A percentile compares a stretch with the other conserved stretches of the same genome.
Evolutionary conservation across 352 stramenopile species (phyloP).

Genomic region (Globisporangium spinosum): DNA sequence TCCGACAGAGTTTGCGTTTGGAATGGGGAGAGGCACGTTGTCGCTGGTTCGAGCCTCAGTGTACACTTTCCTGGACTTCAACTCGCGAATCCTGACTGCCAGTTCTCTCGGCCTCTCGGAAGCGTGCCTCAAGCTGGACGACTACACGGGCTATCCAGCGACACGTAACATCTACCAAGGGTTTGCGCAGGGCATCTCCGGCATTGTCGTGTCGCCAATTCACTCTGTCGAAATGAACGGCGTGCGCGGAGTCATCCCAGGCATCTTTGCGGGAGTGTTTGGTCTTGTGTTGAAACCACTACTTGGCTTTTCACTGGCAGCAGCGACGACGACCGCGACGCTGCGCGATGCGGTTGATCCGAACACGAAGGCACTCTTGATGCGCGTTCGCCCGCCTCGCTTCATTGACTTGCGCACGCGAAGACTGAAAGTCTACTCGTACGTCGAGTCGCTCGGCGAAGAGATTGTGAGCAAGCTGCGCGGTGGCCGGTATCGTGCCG

Average conservation of each 20-base stretch:
- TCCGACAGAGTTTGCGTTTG: conserved; percentile 72
- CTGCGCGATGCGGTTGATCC: conserved; percentile 76
- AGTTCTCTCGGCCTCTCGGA: conserved; percentile 80
- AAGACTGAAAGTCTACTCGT: conserved; percentile 81
- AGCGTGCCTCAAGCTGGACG: conserved; percentile 81
- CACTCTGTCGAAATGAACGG: conserved; percentile 80
- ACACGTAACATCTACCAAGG: conserved; percentile 87
- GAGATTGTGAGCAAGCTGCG: conserved; percentile 82
- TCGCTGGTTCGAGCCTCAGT: conserved; percentile 80
- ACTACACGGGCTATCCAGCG: conserved; percentile 84
- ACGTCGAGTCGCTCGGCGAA: conserved; percentile 84
- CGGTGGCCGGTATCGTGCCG: conserved; percentile 65
- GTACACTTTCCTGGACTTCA: conserved; percentile 87
- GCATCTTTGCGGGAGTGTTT: conserved; percentile 72
- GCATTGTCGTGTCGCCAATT: conserved; percentile 81
- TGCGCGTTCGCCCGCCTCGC: conserved; percentile 70
- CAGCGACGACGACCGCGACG: conserved; percentile 63
- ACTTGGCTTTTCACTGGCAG: conserved; percentile 70
- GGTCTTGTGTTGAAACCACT: conserved; percentile 81
- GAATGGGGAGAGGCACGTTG: conserved; percentile 76
- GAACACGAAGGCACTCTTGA: conserved; percentile 76
- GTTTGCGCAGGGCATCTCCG: conserved; percentile 80
- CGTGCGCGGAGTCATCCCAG: conserved; percentile 68
- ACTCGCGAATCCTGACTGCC: conserved; percentile 80
- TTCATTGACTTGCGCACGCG: conserved; percentile 82